A percentile compares a stretch with the other conserved stretches of the same genome.
phyloP scores from a whole-genome alignment of 1,284 basidiomycete species.

The Volvariella surrecta region DNA sequence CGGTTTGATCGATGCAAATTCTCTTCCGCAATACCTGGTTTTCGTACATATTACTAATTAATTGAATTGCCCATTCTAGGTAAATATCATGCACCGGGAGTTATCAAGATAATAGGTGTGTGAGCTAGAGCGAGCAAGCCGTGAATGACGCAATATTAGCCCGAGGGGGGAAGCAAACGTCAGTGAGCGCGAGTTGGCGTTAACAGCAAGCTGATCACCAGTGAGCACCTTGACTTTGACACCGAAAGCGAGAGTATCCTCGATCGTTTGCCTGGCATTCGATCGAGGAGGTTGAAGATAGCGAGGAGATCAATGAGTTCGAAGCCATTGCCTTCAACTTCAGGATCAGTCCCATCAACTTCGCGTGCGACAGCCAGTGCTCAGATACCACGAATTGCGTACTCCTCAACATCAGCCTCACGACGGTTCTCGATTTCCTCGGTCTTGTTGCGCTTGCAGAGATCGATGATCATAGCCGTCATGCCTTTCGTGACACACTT shows the following conservation, averaged over 20 bases:
- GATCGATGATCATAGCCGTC: conserved; percentile 94
- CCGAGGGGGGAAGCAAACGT: no score
- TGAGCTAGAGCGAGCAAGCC: no score
- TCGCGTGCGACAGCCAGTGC: conserved; percentile 95
- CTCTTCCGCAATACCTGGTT: no score
- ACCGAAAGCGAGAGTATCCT: conserved; percentile 92
- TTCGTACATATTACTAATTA: no score
- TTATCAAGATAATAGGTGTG: no score
- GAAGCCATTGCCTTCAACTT: conserved; percentile 89
- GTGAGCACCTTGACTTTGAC: conserved; percentile 99
- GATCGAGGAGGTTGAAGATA: conserved; percentile 98
- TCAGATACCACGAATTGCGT: conserved; percentile 92
- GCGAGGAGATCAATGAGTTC: conserved; percentile 96
- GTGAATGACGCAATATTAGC: no score
- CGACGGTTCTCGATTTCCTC: conserved; percentile 85
- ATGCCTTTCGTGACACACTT: conserved; percentile 99
- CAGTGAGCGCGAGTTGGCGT: no score
- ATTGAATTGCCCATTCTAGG: no score
- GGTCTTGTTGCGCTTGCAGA: conserved; percentile 96
- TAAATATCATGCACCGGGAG: conserved; percentile 5
- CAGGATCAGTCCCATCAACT: conserved; percentile 76
- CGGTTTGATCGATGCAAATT: no score
- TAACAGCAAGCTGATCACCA: conserved; percentile 97
- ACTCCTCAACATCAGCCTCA: conserved; percentile 94
- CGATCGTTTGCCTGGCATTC: conserved; percentile 98